These are phyloP conservation scores for Ochetophila trinervis DNA, from an alignment of 306 rosid genomes.

Conservation along the genomic window DNA sequence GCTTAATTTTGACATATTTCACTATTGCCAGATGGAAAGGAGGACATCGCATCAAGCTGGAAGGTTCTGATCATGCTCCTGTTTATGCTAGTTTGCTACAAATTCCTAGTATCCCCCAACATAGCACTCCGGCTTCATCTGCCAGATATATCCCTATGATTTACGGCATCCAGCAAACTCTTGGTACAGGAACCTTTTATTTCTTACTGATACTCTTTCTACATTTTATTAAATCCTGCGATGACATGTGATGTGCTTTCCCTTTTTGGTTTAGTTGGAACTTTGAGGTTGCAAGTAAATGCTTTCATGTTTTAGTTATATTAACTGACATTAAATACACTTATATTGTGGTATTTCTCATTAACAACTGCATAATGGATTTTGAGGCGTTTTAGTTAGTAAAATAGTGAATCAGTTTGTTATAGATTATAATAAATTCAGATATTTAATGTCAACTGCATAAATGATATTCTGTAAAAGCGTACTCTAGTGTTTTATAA, in stretches of 20 bases:
- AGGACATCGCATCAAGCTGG: slow-evolving; percentile 64
- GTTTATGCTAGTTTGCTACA: slow-evolving; percentile 58
- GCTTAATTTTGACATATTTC: slow-evolving; percentile 20
- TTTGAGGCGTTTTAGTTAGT: background rate
- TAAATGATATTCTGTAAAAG: background rate
- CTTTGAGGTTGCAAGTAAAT: slow-evolving; percentile 6
- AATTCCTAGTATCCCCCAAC: slow-evolving; percentile 57
- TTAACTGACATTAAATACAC: background rate
- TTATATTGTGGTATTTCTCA: background rate
- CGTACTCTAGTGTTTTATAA: no score
- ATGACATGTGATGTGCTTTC: no score
- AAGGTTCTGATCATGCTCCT: slow-evolving; percentile 99
- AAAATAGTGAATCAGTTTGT: background rate
- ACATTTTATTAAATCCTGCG: no score
- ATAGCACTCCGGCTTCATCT: slow-evolving; percentile 77
- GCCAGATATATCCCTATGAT: slow-evolving; percentile 79
- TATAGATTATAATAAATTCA: background rate
- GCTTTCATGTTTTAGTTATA: background rate
- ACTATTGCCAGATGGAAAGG: slow-evolving; percentile 66
- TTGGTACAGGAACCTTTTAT: slow-evolving; percentile 47
- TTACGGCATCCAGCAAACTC: slow-evolving; percentile 80
- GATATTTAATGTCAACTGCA: background rate
- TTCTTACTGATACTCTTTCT: slow-evolving; percentile 10
- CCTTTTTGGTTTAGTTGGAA: background rate
- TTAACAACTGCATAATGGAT: background rate